Evolutionary conservation across 345 rosid genomes (phyloP).

Genomic region (Firmiana major): DNA sequence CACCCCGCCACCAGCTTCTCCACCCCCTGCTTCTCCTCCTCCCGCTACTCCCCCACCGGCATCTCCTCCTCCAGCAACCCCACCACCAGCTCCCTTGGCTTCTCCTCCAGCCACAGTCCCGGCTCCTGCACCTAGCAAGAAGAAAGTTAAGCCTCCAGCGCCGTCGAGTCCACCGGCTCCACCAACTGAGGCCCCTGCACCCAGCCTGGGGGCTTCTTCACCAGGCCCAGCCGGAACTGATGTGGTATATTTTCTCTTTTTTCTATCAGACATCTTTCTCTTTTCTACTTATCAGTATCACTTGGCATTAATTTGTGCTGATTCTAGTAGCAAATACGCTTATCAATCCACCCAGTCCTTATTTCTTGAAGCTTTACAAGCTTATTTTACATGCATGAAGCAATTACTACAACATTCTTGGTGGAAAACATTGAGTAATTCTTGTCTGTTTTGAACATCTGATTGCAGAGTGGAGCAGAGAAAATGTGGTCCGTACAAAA

Average conservation of each 20-base stretch:
- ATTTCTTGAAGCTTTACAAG: conserved; percentile 21
- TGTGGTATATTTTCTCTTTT: conserved; percentile 19
- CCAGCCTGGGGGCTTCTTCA: conserved; percentile 23
- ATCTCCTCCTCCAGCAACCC: conserved; percentile 28
- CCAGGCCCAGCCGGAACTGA: conserved; percentile 43
- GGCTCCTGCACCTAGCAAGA: conserved; percentile 38
- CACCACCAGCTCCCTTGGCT: conserved; percentile 39
- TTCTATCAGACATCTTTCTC: too few relatives aligned
- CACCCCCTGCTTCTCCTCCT: conserved; percentile 20
- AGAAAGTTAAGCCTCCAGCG: not conserved
- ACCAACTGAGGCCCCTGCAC: conserved; percentile 33
- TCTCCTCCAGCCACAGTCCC: conserved; percentile 44
- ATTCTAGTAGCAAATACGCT: not conserved
- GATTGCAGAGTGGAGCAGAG: conserved; percentile 52
- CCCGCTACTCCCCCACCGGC: conserved; percentile 25
- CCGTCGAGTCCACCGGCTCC: conserved; percentile 46
- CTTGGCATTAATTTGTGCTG: not conserved
- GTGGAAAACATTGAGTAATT: not conserved
- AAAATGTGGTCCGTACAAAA: conserved; percentile 23
- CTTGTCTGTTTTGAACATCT: not conserved
- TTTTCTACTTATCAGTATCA: not conserved
- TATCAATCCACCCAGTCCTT: too few relatives aligned
- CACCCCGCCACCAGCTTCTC: conserved; percentile 29
- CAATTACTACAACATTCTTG: too few relatives aligned
- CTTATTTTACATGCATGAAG: not conserved